Evolutionary conservation across 2,329 filamentous ascomycete genomes (phyloP).

Genomic region (Tetracladium maxilliforme): DNA sequence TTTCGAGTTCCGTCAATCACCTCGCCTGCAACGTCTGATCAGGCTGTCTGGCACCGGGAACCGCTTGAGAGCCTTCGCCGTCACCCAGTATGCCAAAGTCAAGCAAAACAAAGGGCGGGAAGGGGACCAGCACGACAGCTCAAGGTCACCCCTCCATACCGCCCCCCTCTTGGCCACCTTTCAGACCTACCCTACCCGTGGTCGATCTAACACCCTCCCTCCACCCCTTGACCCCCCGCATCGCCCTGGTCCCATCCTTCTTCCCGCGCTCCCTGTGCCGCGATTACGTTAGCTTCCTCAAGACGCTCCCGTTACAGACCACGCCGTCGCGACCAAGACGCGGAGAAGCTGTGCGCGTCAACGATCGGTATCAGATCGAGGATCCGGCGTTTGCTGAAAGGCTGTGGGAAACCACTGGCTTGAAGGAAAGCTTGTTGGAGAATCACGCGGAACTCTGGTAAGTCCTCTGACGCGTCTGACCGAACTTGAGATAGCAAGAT

Average conservation of each 20-base stretch:
- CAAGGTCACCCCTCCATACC: constrained; percentile 1
- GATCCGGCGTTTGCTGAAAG: constrained; percentile 60
- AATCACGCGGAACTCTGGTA: too few species aligned
- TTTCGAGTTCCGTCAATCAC: too few species aligned
- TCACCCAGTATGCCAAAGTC: too few species aligned
- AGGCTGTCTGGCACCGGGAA: too few species aligned
- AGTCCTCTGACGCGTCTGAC: too few species aligned
- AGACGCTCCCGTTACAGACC: constrained; percentile 41
- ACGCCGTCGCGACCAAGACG: constrained; percentile 52
- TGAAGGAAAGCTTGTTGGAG: too few species aligned
- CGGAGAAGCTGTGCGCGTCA: constrained; percentile 61
- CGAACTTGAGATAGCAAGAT: too few species aligned
- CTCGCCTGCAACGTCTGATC: too few species aligned
- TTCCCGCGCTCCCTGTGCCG: constrained; percentile 48
- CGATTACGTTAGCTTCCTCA: constrained; percentile 46
- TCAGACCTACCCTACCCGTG: constrained; percentile 39
- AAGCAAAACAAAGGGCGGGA: too few species aligned
- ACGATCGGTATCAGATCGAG: constrained; percentile 76
- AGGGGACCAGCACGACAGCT: too few species aligned
- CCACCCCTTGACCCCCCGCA: constrained; percentile 36
- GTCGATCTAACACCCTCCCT: constrained; percentile 40
- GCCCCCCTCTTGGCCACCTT: constrained; percentile 42
- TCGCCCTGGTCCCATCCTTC: constrained; percentile 47
- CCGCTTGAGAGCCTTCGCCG: too few species aligned
- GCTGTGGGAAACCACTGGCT: constrained; percentile 64